Base-by-base conservation (phyloP, 371 early-diverging fungal species). In the Syncephalastrum contaminatum region DNA sequence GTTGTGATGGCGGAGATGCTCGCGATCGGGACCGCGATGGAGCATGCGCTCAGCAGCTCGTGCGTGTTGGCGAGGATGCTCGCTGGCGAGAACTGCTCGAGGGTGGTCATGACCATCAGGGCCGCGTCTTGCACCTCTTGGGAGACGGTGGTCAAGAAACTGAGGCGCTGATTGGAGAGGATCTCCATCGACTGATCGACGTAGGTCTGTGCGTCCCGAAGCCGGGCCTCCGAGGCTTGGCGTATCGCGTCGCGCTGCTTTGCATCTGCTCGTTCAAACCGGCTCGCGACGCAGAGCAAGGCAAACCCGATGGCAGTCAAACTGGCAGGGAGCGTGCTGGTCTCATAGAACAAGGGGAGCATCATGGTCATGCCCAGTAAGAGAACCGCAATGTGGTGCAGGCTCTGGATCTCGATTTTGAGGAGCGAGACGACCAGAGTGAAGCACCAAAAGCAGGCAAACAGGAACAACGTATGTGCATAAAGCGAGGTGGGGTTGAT, bases 101-200 rank as follows among this genome's bases (percentile, higher is more conserved):
- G 54, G 1, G 80, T 77, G 14, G 80, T 75, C 20, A 73, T 73
- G 3, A 81, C 75, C 64, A 81, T 73, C 0, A 70, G 52, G 1
- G 81, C 74, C 12, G 77, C 77, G 61, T 80, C 81, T 43, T 72
- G 66, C 2, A 82, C 69, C 59, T 84, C 81, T 54, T 77, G 74
- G 5, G 80, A 73, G 2, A 79, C 67, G 0, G 75, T 80, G 0
- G 67, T 36, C 5, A 70, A 19, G 30, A 70, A 73, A 1, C 58
- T 25, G 3, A 60, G 24, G 20, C 68, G 55, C 51, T 48, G 63
- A 30, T 64, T 27, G 46, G 56, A 20, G 59, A 72, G 50, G 56
- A 54, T 41, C 48, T 66, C 50, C 48, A 69, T 49, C 45, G 67
- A 45, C 58, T 59, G 24, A 30, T 66, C 57, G 13, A 74, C 56